Conservation (phyloP, 2,329 filamentous ascomycete species). For the Myriosclerotinia scirpicola region DNA sequence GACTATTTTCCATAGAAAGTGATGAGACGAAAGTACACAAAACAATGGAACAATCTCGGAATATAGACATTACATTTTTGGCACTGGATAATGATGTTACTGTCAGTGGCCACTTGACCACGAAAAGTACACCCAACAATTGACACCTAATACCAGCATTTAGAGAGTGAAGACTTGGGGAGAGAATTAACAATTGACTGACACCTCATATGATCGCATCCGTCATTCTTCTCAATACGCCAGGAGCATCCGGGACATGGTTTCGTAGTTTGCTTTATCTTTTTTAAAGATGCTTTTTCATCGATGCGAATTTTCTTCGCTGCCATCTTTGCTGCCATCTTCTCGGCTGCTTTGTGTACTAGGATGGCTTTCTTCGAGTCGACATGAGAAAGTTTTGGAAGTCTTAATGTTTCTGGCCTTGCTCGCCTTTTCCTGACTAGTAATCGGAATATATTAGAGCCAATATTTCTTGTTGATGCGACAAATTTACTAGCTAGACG, state of each 20-base stretch:
- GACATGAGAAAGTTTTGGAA: no score
- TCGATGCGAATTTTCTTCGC: not conserved
- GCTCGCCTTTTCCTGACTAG: not conserved
- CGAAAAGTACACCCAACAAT: not conserved
- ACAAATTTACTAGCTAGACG: not conserved
- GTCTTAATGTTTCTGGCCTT: not conserved
- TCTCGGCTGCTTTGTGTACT: not conserved
- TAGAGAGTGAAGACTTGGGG: not conserved
- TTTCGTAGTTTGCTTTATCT: conserved; percentile 8
- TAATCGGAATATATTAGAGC: not conserved
- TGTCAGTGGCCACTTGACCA: not conserved
- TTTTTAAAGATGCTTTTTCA: not conserved
- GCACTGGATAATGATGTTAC: not conserved
- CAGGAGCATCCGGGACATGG: conserved; percentile 8
- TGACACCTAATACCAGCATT: not conserved
- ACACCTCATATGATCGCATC: conserved; percentile 4
- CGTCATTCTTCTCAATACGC: not conserved
- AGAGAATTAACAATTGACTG: not conserved
- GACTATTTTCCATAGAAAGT: not conserved
- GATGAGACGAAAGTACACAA: not conserved
- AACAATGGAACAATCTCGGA: not conserved
- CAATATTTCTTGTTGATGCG: not conserved
- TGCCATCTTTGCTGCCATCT: conserved; percentile 1
- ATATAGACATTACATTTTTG: not conserved
- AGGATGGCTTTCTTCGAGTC: not conserved